phyloP scores from a whole-genome alignment of 306 rosid species.

The Myrica gale region DNA sequence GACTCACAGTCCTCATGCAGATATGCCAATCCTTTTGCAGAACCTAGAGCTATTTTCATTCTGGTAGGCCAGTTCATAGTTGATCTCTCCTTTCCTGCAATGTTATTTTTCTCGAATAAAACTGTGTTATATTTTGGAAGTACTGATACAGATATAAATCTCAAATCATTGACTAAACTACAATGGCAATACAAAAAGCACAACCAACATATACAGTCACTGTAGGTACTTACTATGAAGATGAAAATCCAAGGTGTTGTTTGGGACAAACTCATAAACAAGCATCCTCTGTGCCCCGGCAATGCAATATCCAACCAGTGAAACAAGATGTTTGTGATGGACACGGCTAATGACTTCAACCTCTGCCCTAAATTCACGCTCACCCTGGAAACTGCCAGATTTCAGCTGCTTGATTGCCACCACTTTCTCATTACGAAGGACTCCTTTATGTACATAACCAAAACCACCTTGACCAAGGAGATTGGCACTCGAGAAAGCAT shows the following conservation, averaged over 20 bases:
- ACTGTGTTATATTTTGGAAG: background rate
- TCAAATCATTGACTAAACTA: too few relatives aligned
- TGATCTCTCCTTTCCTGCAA: slow-evolving; percentile 36
- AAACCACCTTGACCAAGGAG: slow-evolving; percentile 72
- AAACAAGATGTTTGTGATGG: slow-evolving; percentile 69
- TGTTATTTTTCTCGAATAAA: background rate
- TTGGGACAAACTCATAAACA: slow-evolving; percentile 59
- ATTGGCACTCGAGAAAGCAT: slow-evolving; percentile 48
- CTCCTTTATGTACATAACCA: slow-evolving; percentile 66
- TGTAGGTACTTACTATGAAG: slow-evolving; percentile 45
- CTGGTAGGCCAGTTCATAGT: slow-evolving; percentile 38
- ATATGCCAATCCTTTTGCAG: slow-evolving; percentile 49
- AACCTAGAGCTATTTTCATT: slow-evolving; percentile 40
- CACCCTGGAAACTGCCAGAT: slow-evolving; percentile 60
- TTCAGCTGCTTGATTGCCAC: slow-evolving; percentile 65
- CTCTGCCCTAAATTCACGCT: slow-evolving; percentile 69
- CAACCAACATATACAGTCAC: background rate
- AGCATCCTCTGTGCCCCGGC: slow-evolving; percentile 51
- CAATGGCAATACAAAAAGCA: background rate
- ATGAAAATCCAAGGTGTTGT: slow-evolving; percentile 55
- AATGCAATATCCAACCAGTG: slow-evolving; percentile 58
- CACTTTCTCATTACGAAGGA: slow-evolving; percentile 57
- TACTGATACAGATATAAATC: background rate
- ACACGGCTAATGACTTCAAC: slow-evolving; percentile 64
- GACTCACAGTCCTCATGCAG: slow-evolving; percentile 45